Conservation (phyloP, 1,139 yeast species). For the Yamadazyma triangularis region DNA sequence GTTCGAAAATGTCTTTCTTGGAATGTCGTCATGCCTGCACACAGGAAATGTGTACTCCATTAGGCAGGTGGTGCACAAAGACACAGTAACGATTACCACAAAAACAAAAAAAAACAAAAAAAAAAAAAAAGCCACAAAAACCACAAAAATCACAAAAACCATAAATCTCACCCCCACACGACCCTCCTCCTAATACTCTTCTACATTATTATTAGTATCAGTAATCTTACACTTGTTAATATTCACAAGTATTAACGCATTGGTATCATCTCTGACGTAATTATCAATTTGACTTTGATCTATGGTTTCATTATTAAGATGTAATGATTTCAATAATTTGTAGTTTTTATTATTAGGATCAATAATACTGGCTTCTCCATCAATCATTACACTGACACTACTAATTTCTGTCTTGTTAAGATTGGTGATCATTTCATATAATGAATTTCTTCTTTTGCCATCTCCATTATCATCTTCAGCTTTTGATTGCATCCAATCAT, state of each 20-base stretch:
- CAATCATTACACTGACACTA: constrained; percentile 72
- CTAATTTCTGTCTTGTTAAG: constrained; percentile 74
- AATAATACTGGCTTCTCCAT: constrained; percentile 66
- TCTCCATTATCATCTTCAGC: constrained; percentile 13
- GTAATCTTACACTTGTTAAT: constrained; percentile 73
- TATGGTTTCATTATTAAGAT: constrained; percentile 57
- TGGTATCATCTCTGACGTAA: constrained; percentile 48
- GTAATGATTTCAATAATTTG: constrained; percentile 56
- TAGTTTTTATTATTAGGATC: constrained; percentile 29
- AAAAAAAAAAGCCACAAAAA: too few species aligned
- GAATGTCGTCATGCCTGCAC: too few species aligned
- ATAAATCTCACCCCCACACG: too few species aligned
- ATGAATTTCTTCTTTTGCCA: constrained; percentile 34
- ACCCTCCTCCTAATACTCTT: constrained; percentile 34
- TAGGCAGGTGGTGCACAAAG: neutral
- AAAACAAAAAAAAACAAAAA: too few species aligned
- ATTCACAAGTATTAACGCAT: constrained; percentile 61
- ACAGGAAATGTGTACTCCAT: neutral
- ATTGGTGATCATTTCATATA: constrained; percentile 62
- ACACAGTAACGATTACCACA: too few species aligned
- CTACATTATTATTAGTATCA: constrained; percentile 67
- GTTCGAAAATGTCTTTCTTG: too few species aligned
- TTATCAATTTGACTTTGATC: constrained; percentile 62
- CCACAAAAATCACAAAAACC: too few species aligned
- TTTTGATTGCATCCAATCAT: constrained; percentile 77